Evolutionary conservation across 148 eudicot species (phyloP).

Genomic region (Bassia scoparia): DNA sequence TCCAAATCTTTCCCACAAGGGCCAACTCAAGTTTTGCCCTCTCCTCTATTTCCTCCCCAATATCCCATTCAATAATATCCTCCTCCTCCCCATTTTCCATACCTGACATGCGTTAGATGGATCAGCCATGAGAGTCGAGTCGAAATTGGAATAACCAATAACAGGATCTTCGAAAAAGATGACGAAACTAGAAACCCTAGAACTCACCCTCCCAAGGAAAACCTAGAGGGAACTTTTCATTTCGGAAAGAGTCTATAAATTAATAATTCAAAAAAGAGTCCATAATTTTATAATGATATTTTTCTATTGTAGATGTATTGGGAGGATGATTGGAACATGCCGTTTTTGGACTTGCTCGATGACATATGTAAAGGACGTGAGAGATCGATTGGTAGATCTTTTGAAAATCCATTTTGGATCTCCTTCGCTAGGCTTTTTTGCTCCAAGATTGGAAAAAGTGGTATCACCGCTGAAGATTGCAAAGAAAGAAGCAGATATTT

Average conservation of each 20-base stretch:
- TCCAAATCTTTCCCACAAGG: neutral
- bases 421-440: neutral
- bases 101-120: too few relatives aligned
- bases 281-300: neutral
- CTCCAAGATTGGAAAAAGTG: neutral
- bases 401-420: neutral
- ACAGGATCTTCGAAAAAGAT: too few relatives aligned
- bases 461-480: neutral
- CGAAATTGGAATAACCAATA: too few relatives aligned
- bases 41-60: neutral
- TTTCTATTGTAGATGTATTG: neutral
- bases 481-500: neutral
- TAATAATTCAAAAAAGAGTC: neutral
- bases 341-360: neutral
- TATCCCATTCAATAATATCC: neutral
- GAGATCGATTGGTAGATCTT: neutral
- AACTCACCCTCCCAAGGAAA: too few relatives aligned
- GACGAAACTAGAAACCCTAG: too few relatives aligned
- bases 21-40: neutral
- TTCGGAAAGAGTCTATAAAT: neutral
- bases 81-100: neutral
- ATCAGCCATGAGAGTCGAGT: too few relatives aligned
- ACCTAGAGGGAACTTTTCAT: too few relatives aligned
- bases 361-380: conserved; percentile 1
- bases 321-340: neutral